These are phyloP conservation scores for Neurospora sublineolata DNA, from an alignment of 495 filamentous ascomycete genomes.

Conservation along the genomic window DNA sequence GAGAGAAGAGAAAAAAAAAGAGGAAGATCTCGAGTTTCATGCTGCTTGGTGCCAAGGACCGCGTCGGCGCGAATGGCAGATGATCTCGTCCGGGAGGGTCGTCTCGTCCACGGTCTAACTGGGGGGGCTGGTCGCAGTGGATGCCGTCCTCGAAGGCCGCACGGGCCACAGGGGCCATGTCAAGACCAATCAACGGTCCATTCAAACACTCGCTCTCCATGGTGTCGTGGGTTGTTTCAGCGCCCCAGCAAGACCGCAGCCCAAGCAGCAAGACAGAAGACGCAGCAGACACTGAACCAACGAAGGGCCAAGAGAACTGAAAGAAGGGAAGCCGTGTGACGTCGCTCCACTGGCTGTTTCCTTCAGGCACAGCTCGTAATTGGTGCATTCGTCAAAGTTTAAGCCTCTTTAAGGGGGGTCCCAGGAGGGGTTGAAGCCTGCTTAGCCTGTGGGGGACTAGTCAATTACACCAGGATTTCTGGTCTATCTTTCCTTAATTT, in stretches of 20 bases:
- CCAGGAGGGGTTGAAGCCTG: conserved; percentile 6
- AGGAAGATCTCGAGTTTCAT: not conserved
- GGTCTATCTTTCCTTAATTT: not conserved
- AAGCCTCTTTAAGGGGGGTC: conserved; percentile 3
- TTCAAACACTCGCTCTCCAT: not conserved
- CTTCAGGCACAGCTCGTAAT: conserved; percentile 6
- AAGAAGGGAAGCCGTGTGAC: conserved; percentile 6
- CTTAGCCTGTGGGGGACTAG: not conserved
- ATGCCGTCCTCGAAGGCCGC: not conserved
- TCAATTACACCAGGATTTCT: not conserved
- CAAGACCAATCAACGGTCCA: not conserved
- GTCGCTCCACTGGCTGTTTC: conserved; percentile 3
- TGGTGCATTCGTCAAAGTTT: conserved; percentile 10
- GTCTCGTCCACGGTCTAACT: not conserved
- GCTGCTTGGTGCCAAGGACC: not conserved
- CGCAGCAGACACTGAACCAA: not conserved
- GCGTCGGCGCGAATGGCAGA: not conserved
- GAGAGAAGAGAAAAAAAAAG: not conserved
- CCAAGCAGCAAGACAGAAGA: not conserved
- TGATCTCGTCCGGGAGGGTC: not conserved
- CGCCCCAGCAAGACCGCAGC: not conserved
- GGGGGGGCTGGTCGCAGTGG: not conserved
- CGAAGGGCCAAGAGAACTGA: not conserved
- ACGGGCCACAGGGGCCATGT: not conserved
- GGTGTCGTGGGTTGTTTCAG: not conserved